Base-by-base conservation (phyloP, 768 basidiomycete species). In the Podaxis sp. region DNA sequence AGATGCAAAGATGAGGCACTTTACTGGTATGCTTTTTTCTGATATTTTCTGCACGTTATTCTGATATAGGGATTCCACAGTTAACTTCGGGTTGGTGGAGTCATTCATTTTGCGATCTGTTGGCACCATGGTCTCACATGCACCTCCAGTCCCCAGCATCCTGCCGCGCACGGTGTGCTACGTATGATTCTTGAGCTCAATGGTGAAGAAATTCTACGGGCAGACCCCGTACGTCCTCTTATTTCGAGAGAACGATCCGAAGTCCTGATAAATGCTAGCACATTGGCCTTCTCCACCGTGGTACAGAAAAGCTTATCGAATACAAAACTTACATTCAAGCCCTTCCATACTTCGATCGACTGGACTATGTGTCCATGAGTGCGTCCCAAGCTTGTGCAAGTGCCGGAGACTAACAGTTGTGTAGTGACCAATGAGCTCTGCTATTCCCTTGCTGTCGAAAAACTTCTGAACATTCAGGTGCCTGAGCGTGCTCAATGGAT, bases 321-420 rank as follows among this genome's bases (percentile, higher is more conserved):
- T 96, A 95, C 83, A 99, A 99, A 79, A 98, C 89, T 1, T 98
- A 98, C 70, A 91, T 87, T 4, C 97, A 99, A 78, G 97, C 97
- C 0, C 78, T 98, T 18, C 97, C 97, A 1, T 98, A 99, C 77
- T 99, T 99, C 71, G 97, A 99, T 73, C 93, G 97, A 67, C 82
- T 98, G 62, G 97, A 99, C 79, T 99, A 99, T 68, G 96, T 98
- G 57, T 98, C 96, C 52, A 98, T 98, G 97, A 99, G 94, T 95
- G 69, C 48, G 92, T 77, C 40, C 25, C 44, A 44, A 37, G 48
- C 28, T 53, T 7, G 55, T 11, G 1, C 36, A 13, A 10, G 16
- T 59, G 13, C 4, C 11, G 18, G 46, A 21, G 36, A 18, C 14
- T 52, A 66, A 32, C 57, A 50, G 14, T 25, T n/a, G 5, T 46